These are phyloP conservation scores for Stemphylium beticola DNA, from an alignment of 2,329 filamentous ascomycete genomes.

Conservation along the genomic window DNA sequence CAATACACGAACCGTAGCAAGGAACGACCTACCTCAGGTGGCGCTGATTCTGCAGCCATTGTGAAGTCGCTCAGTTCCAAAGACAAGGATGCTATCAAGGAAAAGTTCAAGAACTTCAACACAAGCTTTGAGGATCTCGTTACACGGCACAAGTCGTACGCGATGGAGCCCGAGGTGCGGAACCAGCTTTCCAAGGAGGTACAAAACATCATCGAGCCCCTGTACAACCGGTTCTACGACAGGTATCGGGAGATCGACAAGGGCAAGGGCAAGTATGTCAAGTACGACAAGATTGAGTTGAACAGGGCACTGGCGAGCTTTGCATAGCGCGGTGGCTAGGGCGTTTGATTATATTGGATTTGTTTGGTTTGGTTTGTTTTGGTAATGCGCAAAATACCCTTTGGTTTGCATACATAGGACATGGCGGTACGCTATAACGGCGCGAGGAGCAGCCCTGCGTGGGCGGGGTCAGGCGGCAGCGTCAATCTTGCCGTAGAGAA, in stretches of 20 bases:
- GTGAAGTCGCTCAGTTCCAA: constrained; percentile 84
- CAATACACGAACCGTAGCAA: constrained; percentile 80
- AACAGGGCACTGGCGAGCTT: constrained; percentile 64
- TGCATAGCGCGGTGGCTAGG: constrained; percentile 35
- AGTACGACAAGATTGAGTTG: constrained; percentile 89
- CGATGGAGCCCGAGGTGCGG: constrained; percentile 90
- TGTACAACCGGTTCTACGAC: constrained; percentile 96
- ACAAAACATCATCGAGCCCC: constrained; percentile 87
- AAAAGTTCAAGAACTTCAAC: constrained; percentile 95
- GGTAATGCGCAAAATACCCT: constrained; percentile 41
- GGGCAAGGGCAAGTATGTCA: constrained; percentile 97
- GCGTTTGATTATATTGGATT: constrained; percentile 27
- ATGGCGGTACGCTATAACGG: constrained; percentile 18
- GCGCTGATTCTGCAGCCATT: constrained; percentile 77
- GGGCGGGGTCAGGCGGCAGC: not conserved
- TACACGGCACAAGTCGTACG: constrained; percentile 77
- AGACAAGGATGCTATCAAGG: constrained; percentile 94
- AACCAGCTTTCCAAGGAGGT: constrained; percentile 81
- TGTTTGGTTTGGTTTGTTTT: constrained; percentile 14
- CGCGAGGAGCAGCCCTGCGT: not conserved
- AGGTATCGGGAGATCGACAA: constrained; percentile 97
- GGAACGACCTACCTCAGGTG: constrained; percentile 69
- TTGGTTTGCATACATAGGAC: constrained; percentile 31
- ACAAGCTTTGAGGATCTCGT: constrained; percentile 88
- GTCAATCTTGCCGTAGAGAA: not conserved